These are phyloP conservation scores for Monilinia fructigena DNA, from an alignment of 2,329 filamentous ascomycete species.

Conservation along the genomic window DNA sequence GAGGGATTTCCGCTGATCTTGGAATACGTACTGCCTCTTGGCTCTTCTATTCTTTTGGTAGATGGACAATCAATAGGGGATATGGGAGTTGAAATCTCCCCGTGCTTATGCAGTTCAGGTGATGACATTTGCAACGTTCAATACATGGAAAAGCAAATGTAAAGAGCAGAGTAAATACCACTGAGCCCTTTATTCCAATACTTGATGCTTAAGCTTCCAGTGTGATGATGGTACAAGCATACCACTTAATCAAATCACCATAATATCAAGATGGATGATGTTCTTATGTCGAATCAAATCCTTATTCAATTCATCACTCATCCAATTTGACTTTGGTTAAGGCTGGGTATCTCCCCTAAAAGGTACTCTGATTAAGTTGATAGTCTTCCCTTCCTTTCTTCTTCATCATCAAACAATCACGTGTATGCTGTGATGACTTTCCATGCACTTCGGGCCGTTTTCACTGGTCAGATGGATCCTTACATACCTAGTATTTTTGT, in stretches of 20 bases:
- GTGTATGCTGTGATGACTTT: conserved; percentile 2
- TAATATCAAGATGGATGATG: background rate
- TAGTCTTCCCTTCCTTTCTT: background rate
- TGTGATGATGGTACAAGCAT: background rate
- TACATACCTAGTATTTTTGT: too few species aligned
- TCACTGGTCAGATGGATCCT: background rate
- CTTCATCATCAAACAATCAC: background rate
- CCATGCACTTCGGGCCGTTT: background rate
- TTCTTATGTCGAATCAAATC: background rate
- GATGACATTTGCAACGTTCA: conserved; percentile 2
- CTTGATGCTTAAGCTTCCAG: background rate
- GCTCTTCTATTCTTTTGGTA: background rate
- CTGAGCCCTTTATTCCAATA: background rate
- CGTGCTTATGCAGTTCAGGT: background rate
- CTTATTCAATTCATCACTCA: too few species aligned
- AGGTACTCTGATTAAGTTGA: background rate
- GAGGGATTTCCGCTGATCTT: background rate
- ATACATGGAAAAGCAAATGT: background rate
- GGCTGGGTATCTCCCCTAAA: background rate
- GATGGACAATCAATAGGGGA: background rate
- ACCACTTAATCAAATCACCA: background rate
- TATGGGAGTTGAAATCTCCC: background rate
- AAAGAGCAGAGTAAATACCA: background rate
- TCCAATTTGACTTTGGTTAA: background rate
- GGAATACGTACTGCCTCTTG: background rate